Evolutionary conservation across 306 rosid species (phyloP).

Genomic region (Castanea crenata): DNA sequence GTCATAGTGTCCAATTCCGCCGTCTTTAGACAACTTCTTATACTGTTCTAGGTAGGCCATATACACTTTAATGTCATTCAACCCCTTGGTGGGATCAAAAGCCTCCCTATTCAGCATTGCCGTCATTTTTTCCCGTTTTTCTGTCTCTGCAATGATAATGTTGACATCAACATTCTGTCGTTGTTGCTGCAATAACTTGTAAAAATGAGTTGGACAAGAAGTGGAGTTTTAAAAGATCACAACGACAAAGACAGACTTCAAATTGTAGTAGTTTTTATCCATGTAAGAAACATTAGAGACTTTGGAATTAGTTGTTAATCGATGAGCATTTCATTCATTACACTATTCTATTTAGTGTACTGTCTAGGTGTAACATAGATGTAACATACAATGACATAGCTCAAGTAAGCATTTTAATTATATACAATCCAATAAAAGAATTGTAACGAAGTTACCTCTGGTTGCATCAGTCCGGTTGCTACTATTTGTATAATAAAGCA

Average conservation of each 20-base stretch:
- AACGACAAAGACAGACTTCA: neutral
- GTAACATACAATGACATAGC: neutral
- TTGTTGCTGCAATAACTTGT: slow-evolving; percentile 9
- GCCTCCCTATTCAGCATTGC: neutral
- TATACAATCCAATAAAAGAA: neutral
- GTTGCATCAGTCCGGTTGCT: slow-evolving; percentile 28
- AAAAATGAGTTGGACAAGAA: neutral
- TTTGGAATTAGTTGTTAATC: too few relatives aligned
- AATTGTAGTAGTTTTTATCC: neutral
- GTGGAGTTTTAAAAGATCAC: too few relatives aligned
- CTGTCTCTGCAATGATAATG: neutral
- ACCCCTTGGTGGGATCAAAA: slow-evolving; percentile 22
- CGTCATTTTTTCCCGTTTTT: neutral
- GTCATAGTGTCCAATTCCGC: slow-evolving; percentile 50
- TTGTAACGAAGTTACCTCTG: slow-evolving; percentile 34
- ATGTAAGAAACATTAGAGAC: neutral
- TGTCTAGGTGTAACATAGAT: neutral
- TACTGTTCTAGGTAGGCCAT: slow-evolving; percentile 71
- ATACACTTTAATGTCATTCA: slow-evolving; percentile 30
- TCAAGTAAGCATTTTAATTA: neutral
- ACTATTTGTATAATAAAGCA: slow-evolving; percentile 35
- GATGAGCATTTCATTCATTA: neutral
- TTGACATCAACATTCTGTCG: neutral
- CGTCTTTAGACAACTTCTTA: slow-evolving; percentile 27
- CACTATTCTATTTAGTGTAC: neutral